These are phyloP conservation scores for Microsporum canis DNA, from an alignment of 2,329 filamentous ascomycete species.

Conservation along the genomic window DNA sequence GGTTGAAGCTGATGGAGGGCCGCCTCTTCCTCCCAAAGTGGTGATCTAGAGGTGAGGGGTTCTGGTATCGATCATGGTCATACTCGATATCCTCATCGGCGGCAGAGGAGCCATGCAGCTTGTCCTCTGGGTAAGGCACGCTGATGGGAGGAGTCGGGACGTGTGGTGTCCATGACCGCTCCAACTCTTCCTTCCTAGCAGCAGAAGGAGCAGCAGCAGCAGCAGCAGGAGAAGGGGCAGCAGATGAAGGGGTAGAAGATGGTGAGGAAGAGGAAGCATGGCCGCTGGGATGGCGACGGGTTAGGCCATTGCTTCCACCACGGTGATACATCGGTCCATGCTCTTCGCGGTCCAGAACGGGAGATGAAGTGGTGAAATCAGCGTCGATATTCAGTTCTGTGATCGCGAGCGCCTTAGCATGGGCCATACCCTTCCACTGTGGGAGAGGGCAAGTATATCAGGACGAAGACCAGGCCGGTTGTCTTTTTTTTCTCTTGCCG, in stretches of 20 bases:
- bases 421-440: conserved; percentile 11
- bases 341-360: neutral
- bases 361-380: conserved; percentile 2
- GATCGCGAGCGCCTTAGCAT: conserved; percentile 10
- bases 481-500: neutral
- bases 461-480: too few species aligned
- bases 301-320: neutral
- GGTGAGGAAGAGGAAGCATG: neutral
- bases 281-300: neutral
- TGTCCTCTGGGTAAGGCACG: conserved; percentile 33
- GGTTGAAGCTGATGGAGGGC: conserved; percentile 35
- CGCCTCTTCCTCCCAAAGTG: conserved; percentile 31
- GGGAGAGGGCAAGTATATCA: neutral
- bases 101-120: conserved; percentile 12
- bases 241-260: neutral
- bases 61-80: conserved; percentile 28
- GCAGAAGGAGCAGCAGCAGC: neutral
- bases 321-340: conserved; percentile 1
- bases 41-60: conserved; percentile 28
- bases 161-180: conserved; percentile 5
- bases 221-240: neutral
- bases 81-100: conserved; percentile 16
- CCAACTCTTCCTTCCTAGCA: conserved; percentile 1
- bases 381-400: conserved; percentile 8
- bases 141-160: conserved; percentile 21